phyloP scores from a whole-genome alignment of 805 yeast genomes.

The Starmera caribaea region DNA sequence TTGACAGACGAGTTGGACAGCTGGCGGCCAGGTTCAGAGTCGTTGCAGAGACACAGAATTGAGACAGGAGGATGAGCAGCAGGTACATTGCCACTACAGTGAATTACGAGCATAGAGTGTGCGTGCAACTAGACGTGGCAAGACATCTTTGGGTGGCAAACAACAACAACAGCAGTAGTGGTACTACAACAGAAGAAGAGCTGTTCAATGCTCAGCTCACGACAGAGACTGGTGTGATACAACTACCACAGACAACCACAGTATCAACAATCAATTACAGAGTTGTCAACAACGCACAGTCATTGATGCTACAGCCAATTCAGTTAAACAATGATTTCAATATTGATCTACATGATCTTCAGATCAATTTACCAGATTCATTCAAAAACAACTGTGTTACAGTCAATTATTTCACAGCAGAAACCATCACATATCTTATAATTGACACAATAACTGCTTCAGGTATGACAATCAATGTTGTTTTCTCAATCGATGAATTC shows the following conservation, averaged over 20 bases:
- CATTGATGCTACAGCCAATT: slow-evolving; percentile 14
- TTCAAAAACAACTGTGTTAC: slow-evolving; percentile 28
- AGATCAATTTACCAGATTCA: slow-evolving; percentile 29
- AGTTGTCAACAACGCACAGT: slow-evolving; percentile 9
- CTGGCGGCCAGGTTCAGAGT: no score
- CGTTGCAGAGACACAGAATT: no score
- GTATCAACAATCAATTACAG: slow-evolving; percentile 23
- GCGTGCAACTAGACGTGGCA: slow-evolving; percentile 13
- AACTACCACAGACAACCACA: slow-evolving; percentile 22
- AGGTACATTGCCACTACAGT: slow-evolving; percentile 2
- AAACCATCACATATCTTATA: slow-evolving; percentile 20
- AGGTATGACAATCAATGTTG: slow-evolving; percentile 42
- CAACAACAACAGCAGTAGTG: not conserved
- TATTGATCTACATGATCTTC: slow-evolving; percentile 9
- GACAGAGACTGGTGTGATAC: slow-evolving; percentile 14
- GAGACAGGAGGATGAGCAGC: slow-evolving; percentile 2
- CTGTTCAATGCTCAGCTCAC: slow-evolving; percentile 12
- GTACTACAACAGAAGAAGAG: not conserved
- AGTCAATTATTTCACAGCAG: slow-evolving; percentile 21
- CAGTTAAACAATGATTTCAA: slow-evolving; percentile 14
- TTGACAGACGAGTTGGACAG: no score
- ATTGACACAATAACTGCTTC: slow-evolving; percentile 44
- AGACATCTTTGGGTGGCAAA: not conserved
- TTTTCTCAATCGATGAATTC: slow-evolving; percentile 35
- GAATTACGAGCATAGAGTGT: no score